Evolutionary conservation across 2,329 filamentous ascomycete species (phyloP).

Genomic region (Teratosphaeria epicoccoides): DNA sequence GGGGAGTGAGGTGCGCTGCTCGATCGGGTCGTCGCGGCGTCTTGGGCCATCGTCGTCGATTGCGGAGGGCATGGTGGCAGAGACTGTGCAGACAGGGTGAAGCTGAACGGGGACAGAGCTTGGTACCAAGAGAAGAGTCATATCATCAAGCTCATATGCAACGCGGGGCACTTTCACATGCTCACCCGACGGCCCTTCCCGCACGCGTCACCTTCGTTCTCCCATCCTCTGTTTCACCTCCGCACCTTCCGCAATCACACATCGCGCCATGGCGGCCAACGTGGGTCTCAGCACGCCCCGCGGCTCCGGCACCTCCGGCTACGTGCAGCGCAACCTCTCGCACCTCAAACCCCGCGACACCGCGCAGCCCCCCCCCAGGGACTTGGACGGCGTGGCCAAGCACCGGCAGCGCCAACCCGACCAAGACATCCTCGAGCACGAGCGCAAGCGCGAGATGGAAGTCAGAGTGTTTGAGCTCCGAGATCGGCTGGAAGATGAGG

Average conservation of each 20-base stretch:
- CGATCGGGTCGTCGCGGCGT: background rate
- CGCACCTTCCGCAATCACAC: background rate
- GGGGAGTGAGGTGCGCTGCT: slow-evolving; percentile 34
- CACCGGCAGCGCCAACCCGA: slow-evolving; percentile 78
- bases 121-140: too few relatives aligned
- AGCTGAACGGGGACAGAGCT: too few relatives aligned
- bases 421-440: slow-evolving; percentile 86
- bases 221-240: background rate
- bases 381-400: slow-evolving; percentile 52
- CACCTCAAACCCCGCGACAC: slow-evolving; percentile 72
- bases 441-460: slow-evolving; percentile 81
- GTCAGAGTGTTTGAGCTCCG: slow-evolving; percentile 85
- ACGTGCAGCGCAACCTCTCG: slow-evolving; percentile 91
- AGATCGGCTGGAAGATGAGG: slow-evolving; percentile 85
- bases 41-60: background rate
- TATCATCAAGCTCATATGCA: background rate
- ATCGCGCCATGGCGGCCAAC: slow-evolving; percentile 71
- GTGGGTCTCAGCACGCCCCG: slow-evolving; percentile 90
- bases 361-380: slow-evolving; percentile 63
- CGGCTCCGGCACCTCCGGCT: slow-evolving; percentile 91
- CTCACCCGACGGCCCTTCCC: background rate
- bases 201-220: too few relatives aligned
- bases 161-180: background rate
- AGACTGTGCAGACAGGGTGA: background rate
- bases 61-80: background rate